A percentile compares a stretch with the other conserved stretches of the same genome.
These are phyloP conservation scores for Termitomyces sp. DNA, from an alignment of 768 basidiomycete genomes.

Conservation along the genomic window DNA sequence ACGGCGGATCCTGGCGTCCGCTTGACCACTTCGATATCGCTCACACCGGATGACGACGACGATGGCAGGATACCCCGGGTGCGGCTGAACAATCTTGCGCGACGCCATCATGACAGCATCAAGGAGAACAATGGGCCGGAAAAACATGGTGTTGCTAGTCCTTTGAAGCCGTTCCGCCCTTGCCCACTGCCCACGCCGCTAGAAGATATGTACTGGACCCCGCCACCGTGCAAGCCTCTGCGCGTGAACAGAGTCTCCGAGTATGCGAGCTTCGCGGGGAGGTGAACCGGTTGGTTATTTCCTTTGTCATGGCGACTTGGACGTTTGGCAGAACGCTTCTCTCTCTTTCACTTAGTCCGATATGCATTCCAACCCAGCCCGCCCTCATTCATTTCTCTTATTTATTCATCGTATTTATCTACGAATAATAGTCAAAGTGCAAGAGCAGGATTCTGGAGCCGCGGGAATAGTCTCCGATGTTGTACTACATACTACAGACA, in stretches of 20 bases:
- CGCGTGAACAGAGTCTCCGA: conserved; percentile 25
- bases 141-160: neutral
- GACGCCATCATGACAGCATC: conserved; percentile 10
- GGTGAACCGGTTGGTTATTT: conserved; percentile 18
- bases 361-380: neutral
- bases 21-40: conserved; percentile 13
- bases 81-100: conserved; percentile 11
- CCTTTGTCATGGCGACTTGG: neutral
- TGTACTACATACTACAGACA: neutral
- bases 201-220: conserved; percentile 38
- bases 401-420: neutral
- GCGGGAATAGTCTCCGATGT: neutral
- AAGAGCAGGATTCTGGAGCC: neutral
- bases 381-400: neutral
- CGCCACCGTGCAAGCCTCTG: conserved; percentile 15
- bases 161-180: conserved; percentile 23
- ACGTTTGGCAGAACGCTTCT: neutral
- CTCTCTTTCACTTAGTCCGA: neutral
- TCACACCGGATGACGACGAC: conserved; percentile 13
- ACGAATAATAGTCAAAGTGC: neutral
- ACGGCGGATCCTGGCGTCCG: conserved; percentile 10
- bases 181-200: conserved; percentile 54
- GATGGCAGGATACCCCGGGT: conserved; percentile 14
- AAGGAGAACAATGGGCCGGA: conserved; percentile 11
- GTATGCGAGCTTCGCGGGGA: conserved; percentile 34